Evolutionary conservation across 1,284 basidiomycete genomes (phyloP), one percentile per base, ranked within the genome.

Genomic region (Moesziomyces antarcticus): DNA sequence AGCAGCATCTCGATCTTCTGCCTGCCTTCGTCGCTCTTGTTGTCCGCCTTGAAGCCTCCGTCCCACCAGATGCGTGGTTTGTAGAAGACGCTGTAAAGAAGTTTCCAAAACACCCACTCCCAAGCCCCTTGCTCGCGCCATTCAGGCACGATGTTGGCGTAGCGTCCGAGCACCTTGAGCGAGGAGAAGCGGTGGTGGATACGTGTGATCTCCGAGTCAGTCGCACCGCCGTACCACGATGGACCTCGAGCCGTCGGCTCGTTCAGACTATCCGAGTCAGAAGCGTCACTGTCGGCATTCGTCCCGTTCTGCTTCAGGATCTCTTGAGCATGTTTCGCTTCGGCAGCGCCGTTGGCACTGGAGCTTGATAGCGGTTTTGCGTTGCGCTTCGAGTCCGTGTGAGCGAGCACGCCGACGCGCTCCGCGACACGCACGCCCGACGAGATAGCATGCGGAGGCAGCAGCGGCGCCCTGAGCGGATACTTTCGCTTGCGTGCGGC

Each of bases 121-220:
- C 77, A 84, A 22, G 84, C 83, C n/a, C 86, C 86, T 71, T 87
- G 86, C 66, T 87, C 87, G 59, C 86, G 79, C 86, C 86, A 87
- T 64, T 87, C 86, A 11, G 83, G 82, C 50, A 86, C 85, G 3
- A 86, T 85, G 68, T 87, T 87, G 74, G 85, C 66, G 14, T 76
- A 84, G 20, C 83, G 53, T 3, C 81, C 79, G 1, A 73, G 59
- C 16, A 83, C 66, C 18, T 64, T 61, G 27, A 83, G 55, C 1
- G 68, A 58, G 3, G 71, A 81, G 55, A 65, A 86, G 70, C 85
- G 75, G n/a, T 77, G 70, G 68, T 80, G 84, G 56, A 86, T 78
- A 1, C 84, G 81, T 13, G 76, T 77, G 54, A 84, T 82, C 67
- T 87, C 86, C 40, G 78, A 35, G 20, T 59, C 66, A 6, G 61